Evolutionary conservation across 805 yeast species (phyloP), one percentile per base, ranked within the genome.

Genomic region (Saccharomyces kudriavzevii): DNA sequence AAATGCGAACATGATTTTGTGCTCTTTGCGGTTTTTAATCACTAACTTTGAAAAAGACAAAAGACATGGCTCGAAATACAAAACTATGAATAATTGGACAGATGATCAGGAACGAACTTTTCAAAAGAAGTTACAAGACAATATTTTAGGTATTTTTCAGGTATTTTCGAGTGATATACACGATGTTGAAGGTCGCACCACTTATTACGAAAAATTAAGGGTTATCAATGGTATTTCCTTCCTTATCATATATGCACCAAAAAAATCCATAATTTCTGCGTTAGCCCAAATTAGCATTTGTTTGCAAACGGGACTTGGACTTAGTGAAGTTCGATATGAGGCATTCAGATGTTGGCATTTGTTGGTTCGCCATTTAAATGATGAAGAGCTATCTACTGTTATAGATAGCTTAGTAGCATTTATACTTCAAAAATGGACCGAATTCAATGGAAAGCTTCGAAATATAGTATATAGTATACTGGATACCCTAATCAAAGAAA

Each of bases 261-360:
- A 78, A 5, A 72, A 76, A 26, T 74, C 83, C 14, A 79, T 87
- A 29, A 78, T 81, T 4, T 79, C 87, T 1, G 88, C 89, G 0
- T 69, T 87, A 35, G 95, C 96, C 0, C 98, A 91, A 65, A 80
- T 92, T 4, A 85, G 89, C 55, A 86, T 96, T 1, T 87, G 96
- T 60, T 71, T 92, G 11, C 96, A 89, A 64, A 83, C 90, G 1
- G 84, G 92, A 0, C 69, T 91, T 24, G 90, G 84, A 43, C 78
- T 77, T 20, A 70, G 77, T 0, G 82, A 81, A 25, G 75, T 90
- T 13, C 84, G 84, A 55, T 71, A 72, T 14, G 77, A 78, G 43
- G 81, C 92, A 0, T 70, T 94, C 45, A 73, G 76, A 48, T 85
- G 94, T 52, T 84, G 96, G 85, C 74, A 76, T 50, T 73, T 76